These are phyloP conservation scores for Claviceps arundinis DNA, from an alignment of 2,329 filamentous ascomycete species.

Conservation along the genomic window DNA sequence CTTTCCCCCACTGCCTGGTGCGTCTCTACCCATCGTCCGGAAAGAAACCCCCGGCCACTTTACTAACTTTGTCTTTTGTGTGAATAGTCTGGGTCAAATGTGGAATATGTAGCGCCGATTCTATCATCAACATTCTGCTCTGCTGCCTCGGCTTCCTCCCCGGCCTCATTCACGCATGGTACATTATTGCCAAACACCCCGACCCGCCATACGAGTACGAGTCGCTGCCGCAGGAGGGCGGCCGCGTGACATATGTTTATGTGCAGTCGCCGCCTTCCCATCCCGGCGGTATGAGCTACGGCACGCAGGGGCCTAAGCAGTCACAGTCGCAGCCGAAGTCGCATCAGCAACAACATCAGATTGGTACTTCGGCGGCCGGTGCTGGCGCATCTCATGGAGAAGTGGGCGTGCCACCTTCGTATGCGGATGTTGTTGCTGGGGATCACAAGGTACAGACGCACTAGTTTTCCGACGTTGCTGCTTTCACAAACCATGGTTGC, in stretches of 20 bases:
- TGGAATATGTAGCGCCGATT: conserved; percentile 85
- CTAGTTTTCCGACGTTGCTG: background rate
- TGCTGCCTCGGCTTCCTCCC: conserved; percentile 69
- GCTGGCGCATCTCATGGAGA: conserved; percentile 27
- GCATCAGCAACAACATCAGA: too few species aligned
- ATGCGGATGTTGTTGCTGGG: conserved; percentile 77
- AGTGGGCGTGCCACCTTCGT: conserved; percentile 57
- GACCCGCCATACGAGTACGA: conserved; percentile 63
- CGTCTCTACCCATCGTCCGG: background rate
- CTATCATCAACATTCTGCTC: conserved; percentile 87
- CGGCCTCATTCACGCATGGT: conserved; percentile 90
- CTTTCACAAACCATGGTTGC: background rate
- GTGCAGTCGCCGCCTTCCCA: conserved; percentile 35
- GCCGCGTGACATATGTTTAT: conserved; percentile 65
- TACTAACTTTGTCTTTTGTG: background rate
- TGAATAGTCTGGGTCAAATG: conserved; percentile 83
- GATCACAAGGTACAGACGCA: conserved; percentile 74
- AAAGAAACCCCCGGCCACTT: too few species aligned
- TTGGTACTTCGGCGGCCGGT: background rate
- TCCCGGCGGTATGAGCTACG: conserved; percentile 10
- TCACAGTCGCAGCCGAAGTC: too few species aligned
- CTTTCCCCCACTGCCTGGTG: conserved; percentile 37
- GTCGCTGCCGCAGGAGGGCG: conserved; percentile 41
- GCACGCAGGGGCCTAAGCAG: conserved; percentile 3
- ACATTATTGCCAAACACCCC: conserved; percentile 87